Conservation (phyloP, 495 filamentous ascomycete species). For the Peziza echinospora region DNA sequence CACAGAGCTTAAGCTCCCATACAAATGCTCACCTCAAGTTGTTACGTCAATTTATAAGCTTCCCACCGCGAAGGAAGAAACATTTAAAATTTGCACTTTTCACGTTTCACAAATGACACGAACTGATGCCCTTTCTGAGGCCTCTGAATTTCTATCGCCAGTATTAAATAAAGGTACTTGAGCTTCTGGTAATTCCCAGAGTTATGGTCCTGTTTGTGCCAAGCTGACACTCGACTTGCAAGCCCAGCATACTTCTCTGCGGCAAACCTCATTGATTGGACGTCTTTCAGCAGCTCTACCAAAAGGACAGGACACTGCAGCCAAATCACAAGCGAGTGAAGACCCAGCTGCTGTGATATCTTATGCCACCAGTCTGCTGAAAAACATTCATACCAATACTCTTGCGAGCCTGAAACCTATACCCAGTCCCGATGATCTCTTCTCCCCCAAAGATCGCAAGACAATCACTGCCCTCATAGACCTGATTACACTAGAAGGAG, state of each 20-base stretch:
- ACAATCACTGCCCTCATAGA: constrained; percentile 31
- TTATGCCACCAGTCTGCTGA: background rate
- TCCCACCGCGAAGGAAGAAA: too few relatives aligned
- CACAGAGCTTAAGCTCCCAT: too few relatives aligned
- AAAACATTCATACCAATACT: background rate
- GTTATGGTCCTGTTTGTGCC: too few relatives aligned
- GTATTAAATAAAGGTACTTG: background rate
- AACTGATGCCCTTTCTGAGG: background rate
- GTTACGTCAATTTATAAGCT: too few relatives aligned
- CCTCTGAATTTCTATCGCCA: background rate
- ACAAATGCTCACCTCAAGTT: too few relatives aligned
- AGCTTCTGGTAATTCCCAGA: too few relatives aligned
- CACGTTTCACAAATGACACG: too few relatives aligned
- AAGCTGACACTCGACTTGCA: too few relatives aligned
- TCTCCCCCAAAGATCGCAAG: constrained; percentile 18
- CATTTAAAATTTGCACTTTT: too few relatives aligned
- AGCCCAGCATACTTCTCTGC: background rate
- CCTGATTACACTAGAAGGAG: constrained; percentile 32
- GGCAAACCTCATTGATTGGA: background rate
- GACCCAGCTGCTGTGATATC: background rate
- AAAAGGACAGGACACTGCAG: background rate
- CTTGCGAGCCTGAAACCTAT: background rate
- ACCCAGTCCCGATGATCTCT: background rate
- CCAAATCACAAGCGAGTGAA: background rate
- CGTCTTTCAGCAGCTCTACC: background rate